Evolutionary conservation across 2,329 filamentous ascomycete genomes (phyloP), one percentile per base, ranked within the genome.

Genomic region (Phialocephala subalpina): DNA sequence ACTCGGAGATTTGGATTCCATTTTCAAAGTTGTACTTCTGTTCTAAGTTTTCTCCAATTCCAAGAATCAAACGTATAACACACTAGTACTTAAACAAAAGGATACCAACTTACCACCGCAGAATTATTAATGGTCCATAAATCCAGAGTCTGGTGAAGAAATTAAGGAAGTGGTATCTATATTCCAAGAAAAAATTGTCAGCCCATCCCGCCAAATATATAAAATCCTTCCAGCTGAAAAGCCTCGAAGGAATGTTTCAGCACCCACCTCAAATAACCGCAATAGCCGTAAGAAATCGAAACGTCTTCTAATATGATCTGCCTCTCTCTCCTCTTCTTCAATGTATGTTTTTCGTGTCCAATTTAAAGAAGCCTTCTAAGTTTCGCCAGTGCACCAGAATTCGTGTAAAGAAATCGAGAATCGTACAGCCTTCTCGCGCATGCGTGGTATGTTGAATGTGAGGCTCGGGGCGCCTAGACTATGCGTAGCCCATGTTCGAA

Each of bases 401-500:
- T 60, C 66, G 63, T 68, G 62, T 49, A 69, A 70, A 66, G 63
- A 61, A 69, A 71, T 53, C 60, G 49, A 33, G 49, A 67, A 66
- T 70, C 60, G 70, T 68, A 68, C 63, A 73, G 66, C 57, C 67
- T 69, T 73, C 67, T 68, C n/a, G 67, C 67, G 69, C 69, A 68
- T 70, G 66, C 62, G 68, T 53, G 53, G 25, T 20, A 18, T 64
- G 55, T 65, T 53, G 38, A 56, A 18, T 35, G 35, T 58, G 69
- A 73, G 73, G 73, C 72, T 75, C 68, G 65, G 70, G 55, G 70
- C 69, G 73, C 72, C 74, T 62, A 61, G 68, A 62, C 69, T 74
- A 75, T 73, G 65, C 72, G 71, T 67, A 61, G 73, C 74, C 75
- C 74, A 77, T 77, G 68, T 70, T 76, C 66, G 67, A 70, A 42